Base-by-base conservation (phyloP, 495 filamentous ascomycete species). In the Penicillium alfredii region DNA sequence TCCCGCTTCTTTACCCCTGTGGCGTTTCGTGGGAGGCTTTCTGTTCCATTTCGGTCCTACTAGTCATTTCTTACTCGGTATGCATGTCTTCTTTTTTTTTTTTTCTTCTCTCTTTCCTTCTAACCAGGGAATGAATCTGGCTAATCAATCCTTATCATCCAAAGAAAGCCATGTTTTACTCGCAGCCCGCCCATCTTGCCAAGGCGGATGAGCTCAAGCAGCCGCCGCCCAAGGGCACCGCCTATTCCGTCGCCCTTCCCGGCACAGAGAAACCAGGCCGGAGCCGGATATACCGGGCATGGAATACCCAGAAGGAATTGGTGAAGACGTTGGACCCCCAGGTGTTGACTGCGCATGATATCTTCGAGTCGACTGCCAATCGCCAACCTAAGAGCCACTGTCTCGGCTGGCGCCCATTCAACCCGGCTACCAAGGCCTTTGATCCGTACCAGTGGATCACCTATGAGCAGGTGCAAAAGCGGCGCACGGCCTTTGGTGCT, bases 361-460 rank as follows among this genome's bases (percentile, higher is more conserved):
- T 86, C 14, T 94, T 94, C 53, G 87, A 94, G 58, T 64, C 73
- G 18, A 68, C 77, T 11, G 68, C 78, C 60, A 68, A 78, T 63
- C 60, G 77, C 59, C 47, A 74, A 55, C 78, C 80, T 10, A 72
- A 69, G 24, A 65, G 57, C 31, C 66, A 63, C 45, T 95, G 87
- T 63, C 66, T 98, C 33, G 92, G 92, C 27, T 79, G 75, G 58
- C 77, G 92, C 25, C 77, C 84, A 1, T 96, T 84, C 68, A 80
- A 96, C 60, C 61, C 82, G 4, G 57, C 45, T 13, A 86, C 81
- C 29, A 85, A 89, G 63, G 75, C 74, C 2, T 96, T 71, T 54
- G 88, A 87, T 18, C 64, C 63, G 35, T 98, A 86, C 48, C 66
- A 78, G 44, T 98, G 92, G 89, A 64, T 88, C 44, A 82, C 83